Base-by-base conservation (phyloP, 2,329 filamentous ascomycete species). In the Apiospora arundinis region DNA sequence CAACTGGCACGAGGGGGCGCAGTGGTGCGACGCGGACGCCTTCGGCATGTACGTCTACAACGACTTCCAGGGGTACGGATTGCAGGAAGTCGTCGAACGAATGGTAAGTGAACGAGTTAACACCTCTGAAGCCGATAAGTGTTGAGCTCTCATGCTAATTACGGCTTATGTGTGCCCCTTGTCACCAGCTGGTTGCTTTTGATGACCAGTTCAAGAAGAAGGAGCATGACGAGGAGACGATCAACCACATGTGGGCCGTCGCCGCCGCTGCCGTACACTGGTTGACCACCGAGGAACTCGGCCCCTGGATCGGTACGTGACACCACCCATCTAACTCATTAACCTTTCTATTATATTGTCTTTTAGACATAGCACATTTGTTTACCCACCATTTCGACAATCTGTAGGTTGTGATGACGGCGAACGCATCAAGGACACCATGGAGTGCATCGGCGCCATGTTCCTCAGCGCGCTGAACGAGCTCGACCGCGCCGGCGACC, bases 41-140 rank as follows among this genome's bases (percentile, higher is more conserved):
- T 79, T 79, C 66, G 75, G 73, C 63, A 78, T 81, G 78, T 72
- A 78, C 67, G 76, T 80, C 49, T 76, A 74, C 72, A 79, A 77
- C 42, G 76, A 79, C 71, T 80, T 77, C 69, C 69, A 75, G n/a
- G 77, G 76, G 7, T 77, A 78, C 49, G 79, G 78, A 2, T 67
- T 79, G 52, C 73, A 76, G 44, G 77, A 80, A 69, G 66, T 79
- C n/a, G 69, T 80, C 21, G 78, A 81, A 71, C 79, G 79, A 42
- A 71, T 74, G 60, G 76, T 78, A 72, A 72, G 73, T 52, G 16
- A 16, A 16, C 6, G 32, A 32, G 32, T 32, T 32, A 6, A 6
- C 32, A 32, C 32, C 32, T 32, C 32, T 32, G 32, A 32, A 6
- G 32, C 32, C 32, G 32, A 32, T 32, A 32, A 32, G 32, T 32